phyloP scores from a whole-genome alignment of 192 early-diverging fungal genomes.

The Coemansia sp. region DNA sequence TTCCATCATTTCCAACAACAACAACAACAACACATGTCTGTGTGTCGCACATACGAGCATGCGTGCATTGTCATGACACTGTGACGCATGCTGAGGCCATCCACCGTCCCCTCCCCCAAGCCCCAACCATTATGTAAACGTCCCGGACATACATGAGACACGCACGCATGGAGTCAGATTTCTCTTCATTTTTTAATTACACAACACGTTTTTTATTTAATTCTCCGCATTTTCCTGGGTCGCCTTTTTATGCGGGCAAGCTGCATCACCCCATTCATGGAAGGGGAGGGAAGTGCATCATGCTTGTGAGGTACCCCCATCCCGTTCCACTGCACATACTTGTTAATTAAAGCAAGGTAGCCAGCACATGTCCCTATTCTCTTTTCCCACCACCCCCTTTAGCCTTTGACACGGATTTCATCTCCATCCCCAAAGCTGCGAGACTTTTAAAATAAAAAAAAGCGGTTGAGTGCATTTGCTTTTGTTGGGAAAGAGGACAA shows the following conservation, averaged over 20 bases:
- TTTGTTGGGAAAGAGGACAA: not conserved
- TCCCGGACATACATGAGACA: not conserved
- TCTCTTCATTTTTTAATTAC: too few species aligned
- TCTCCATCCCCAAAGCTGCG: conserved; percentile 2
- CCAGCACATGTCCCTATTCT: not conserved
- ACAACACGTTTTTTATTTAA: not conserved
- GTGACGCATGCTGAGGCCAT: not conserved
- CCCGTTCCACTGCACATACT: not conserved
- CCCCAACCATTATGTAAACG: not conserved
- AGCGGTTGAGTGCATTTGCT: not conserved
- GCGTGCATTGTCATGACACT: too few species aligned
- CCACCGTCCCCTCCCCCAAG: too few species aligned
- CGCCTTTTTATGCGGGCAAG: too few species aligned
- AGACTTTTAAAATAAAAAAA: not conserved
- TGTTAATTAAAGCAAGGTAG: conserved; percentile 1
- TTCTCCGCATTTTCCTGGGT: conserved; percentile 5
- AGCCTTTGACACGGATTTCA: not conserved
- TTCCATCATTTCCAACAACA: too few species aligned
- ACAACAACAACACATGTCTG: too few species aligned
- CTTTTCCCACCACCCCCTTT: not conserved
- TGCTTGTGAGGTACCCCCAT: conserved; percentile 1
- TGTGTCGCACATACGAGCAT: too few species aligned
- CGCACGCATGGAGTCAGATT: not conserved
- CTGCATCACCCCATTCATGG: not conserved
- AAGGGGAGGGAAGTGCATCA: conserved; percentile 2